Base-by-base conservation (phyloP, 1,284 basidiomycete species). In the Coniferiporia sulphurascens region DNA sequence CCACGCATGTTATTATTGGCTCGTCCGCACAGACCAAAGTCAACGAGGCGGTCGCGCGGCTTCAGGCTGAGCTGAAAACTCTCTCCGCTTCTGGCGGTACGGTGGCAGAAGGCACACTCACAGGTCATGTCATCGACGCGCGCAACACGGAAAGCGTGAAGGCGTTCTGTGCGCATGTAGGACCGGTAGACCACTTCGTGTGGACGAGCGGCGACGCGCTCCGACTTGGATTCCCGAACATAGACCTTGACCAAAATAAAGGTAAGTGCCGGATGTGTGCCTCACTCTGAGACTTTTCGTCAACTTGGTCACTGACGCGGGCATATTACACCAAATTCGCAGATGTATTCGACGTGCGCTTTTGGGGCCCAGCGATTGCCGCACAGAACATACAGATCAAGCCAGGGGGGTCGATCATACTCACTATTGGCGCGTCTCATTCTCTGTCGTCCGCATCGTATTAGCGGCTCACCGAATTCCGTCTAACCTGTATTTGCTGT, bases 181-280 rank as follows among this genome's bases (percentile, higher is more conserved):
- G 65, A 8, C 59, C 64, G 48, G 52, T 66, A 8, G 65, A 66
- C 32, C 65, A 66, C 48, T 46, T 66, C 13, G 59, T 66, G 15
- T 66, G 61, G 61, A 63, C 63, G 21, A 63, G 63, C 43, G 65
- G 65, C 10, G 65, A 65, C 22, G 12, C 12, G 3, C 34, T 64
- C 1, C n/a, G 46, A 1, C 48, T 63, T n/a, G 55, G 55, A 27
- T 64, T 64, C 43, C 61, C 58, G 15, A 44, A 64, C 43, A 46
- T 64, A n/a, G 56, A 64, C 27, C 34, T 64, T 12, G 59, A 64
- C 19, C 17, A 27, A 12, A 36, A 51, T 15, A 63, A 58, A 54
- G 62, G 64, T 63, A 52, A 19, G 34, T n/a, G n/a, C n/a, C n/a
- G n/a, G n/a, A n/a, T n/a, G n/a, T n/a, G n/a, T 38, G 8, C 8